Evolutionary conservation across 768 basidiomycete species (phyloP), one percentile per base, ranked within the genome.

Genomic region (Boletus rex-veris): DNA sequence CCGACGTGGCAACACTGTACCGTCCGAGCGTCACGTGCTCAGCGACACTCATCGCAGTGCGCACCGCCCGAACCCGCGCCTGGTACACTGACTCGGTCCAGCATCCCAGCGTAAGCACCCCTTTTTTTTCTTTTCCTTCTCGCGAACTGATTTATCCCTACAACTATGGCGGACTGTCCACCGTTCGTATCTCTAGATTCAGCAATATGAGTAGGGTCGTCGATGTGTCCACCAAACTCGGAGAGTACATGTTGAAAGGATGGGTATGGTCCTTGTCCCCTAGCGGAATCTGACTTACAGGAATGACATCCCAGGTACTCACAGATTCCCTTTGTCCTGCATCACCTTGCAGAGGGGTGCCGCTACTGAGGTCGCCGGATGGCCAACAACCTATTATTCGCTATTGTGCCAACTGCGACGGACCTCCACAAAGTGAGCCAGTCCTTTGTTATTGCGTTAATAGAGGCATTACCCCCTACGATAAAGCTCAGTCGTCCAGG

Each of bases 201-300:
- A 50, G 24, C 56, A 49, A 24, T 28, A 86, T 86, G 84, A 72
- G 73, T 37, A 76, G 73, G 26, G 70, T 83, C 40, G 68, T 75
- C 38, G 79, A 86, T 61, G 77, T 87, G 10, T 82, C 88, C n/a
- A 70, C 71, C 54, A 78, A 72, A 37, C 76, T 91, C 15, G 86
- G 86, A 5, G 80, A 85, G 58, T 85, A 81, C 56, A 83, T 92
- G 82, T 73, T 90, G 58, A 83, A 81, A 68, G 89, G 89, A 60
- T 90, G 88, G 88, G 88, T 88, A 54, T 24, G 59, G 14, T 8
- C 14, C 0, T 19, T 15, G 5, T 24, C 18, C 7, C 39, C 44
- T 4, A 18, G 15, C 15, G 21, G 37, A 45, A 18, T 41, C 15
- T 6, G 38, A 30, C 60, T 65, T 7, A 67, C 35, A 7, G 18